These are phyloP conservation scores for Arthrobotrys megalospora DNA, from an alignment of 2,329 filamentous ascomycete genomes.

Conservation along the genomic window DNA sequence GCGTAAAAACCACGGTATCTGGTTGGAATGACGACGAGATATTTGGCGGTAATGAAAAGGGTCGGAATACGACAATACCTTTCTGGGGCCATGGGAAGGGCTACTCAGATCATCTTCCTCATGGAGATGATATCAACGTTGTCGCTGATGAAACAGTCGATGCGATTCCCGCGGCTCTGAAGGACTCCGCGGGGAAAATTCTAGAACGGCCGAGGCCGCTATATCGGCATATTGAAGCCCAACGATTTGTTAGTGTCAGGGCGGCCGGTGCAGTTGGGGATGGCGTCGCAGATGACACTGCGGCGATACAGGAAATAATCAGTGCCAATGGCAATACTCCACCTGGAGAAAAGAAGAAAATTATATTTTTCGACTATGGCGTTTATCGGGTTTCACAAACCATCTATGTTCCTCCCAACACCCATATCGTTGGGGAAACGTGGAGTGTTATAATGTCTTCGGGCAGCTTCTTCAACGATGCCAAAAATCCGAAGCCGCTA, in stretches of 20 bases:
- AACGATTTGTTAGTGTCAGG: conserved; percentile 71
- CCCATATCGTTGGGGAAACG: conserved; percentile 73
- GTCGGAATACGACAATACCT: conserved; percentile 45
- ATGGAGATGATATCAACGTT: conserved; percentile 51
- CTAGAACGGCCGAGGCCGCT: conserved; percentile 92
- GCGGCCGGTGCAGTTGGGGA: conserved; percentile 93
- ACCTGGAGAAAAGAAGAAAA: conserved; percentile 74
- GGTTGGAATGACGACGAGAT: conserved; percentile 56
- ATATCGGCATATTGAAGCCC: conserved; percentile 78
- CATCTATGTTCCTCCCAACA: conserved; percentile 70
- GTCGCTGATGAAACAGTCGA: conserved; percentile 52
- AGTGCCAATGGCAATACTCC: conserved; percentile 74
- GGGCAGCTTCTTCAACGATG: conserved; percentile 70
- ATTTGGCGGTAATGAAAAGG: conserved; percentile 47
- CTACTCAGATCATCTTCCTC: conserved; percentile 41
- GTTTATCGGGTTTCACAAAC: conserved; percentile 70
- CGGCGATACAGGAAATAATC: conserved; percentile 83
- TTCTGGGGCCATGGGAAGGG: conserved; percentile 60
- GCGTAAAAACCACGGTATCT: conserved; percentile 71
- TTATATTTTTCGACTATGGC: conserved; percentile 69
- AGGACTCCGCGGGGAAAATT: conserved; percentile 75
- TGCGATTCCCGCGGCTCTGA: conserved; percentile 39
- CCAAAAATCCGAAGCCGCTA: conserved; percentile 70
- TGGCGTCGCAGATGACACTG: conserved; percentile 87
- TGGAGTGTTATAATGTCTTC: conserved; percentile 71